Base-by-base conservation (phyloP, 345 rosid genomes). In the Rubroshorea leprosula region DNA sequence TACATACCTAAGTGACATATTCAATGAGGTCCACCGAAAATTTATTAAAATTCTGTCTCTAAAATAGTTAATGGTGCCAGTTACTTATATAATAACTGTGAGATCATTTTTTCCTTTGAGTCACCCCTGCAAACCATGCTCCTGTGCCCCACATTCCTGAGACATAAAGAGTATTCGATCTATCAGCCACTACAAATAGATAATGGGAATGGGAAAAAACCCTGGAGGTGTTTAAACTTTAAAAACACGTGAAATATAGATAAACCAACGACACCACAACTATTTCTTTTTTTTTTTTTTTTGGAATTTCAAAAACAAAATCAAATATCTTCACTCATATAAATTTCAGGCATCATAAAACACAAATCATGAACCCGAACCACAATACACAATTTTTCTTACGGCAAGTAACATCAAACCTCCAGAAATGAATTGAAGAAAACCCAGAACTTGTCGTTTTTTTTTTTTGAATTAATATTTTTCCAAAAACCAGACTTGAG, bases 131-230 rank as follows among this genome's bases (percentile, higher is more conserved):
- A 74, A 80, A 27, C 61, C 65, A 53, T 60, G 70, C 54, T 54
- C 76, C 26, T 64, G 79, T 51, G 70, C 52, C 55, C 55, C 47
- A 65, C 56, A 68, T 25, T 67, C 77, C 95, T 86, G 81, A 66
- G 48, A 77, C 23, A 63, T n/a, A 57, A 61, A 55, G 45, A 25
- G 21, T 46, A 54, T n/a, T n/a, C 22, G 23, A 24, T 19, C 51
- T 23, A 62, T 57, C 48, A 63, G 46, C 16, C 62, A 55, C 31
- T 46, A 68, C 49, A 25, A 62, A 20, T 16, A 17, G 5, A 43
- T 27, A 49, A 60, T 3, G 47, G 31, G 48, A 16, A 48, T 25
- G 4, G 25, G 41, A 26, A 46, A 47, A 23, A n/a, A 16, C 4
- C 15, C 16, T n/a, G n/a, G n/a, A 39, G 12, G 12, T 14, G 47